These are phyloP conservation scores for Euptelea pleiosperma DNA, from an alignment of 164 flowering plant species.

Conservation along the genomic window DNA sequence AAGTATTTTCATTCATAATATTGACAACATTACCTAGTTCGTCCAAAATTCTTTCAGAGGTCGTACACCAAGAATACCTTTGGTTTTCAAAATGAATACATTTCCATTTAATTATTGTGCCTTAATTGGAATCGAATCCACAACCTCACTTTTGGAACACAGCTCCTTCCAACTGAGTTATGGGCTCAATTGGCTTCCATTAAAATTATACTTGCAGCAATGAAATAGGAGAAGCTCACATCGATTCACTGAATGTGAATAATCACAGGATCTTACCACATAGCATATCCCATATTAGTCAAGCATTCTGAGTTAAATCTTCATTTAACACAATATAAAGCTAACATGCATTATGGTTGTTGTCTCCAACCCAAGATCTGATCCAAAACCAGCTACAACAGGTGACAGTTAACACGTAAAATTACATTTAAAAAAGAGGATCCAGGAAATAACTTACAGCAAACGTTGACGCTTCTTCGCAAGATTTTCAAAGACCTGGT, in stretches of 20 bases:
- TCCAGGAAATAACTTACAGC: slow-evolving; percentile 27
- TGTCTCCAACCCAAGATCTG: background rate
- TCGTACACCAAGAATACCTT: too few relatives aligned
- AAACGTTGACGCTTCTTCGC: slow-evolving; percentile 70
- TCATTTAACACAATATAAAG: background rate
- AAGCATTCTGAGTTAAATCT: background rate
- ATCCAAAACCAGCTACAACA: slow-evolving; percentile 4
- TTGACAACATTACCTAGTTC: too few relatives aligned
- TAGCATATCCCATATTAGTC: background rate
- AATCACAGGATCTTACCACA: background rate
- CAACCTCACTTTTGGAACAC: too few relatives aligned
- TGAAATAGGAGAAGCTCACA: too few relatives aligned
- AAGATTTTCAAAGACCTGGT: slow-evolving; percentile 87
- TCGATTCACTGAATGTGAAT: background rate
- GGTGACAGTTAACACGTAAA: slow-evolving; percentile 5
- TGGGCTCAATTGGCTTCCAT: too few relatives aligned
- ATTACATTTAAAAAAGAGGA: background rate
- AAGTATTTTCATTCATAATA: too few relatives aligned
- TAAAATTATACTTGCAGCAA: too few relatives aligned
- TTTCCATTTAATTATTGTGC: too few relatives aligned
- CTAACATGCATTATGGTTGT: background rate
- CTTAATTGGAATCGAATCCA: too few relatives aligned
- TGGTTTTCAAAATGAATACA: too few relatives aligned
- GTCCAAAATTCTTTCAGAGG: too few relatives aligned
- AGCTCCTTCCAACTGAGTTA: too few relatives aligned